Base-by-base conservation (phyloP, 768 basidiomycete species). In the Dentipellis sp. region DNA sequence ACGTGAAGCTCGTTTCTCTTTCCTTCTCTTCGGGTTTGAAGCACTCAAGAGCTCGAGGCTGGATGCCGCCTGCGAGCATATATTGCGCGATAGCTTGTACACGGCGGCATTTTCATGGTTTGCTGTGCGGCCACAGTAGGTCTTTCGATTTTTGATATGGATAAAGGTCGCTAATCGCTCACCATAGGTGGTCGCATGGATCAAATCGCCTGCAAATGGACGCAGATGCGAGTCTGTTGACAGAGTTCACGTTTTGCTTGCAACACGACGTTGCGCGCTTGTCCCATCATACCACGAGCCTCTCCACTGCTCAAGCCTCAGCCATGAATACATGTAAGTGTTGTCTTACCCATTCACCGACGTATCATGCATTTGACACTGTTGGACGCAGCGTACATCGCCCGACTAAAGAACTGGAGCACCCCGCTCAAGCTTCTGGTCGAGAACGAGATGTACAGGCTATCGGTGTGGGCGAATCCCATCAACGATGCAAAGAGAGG, bases 1-100 rank as follows among this genome's bases (percentile, higher is more conserved):
- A 29, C 83, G 94, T 42, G 94, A 98, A 73, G 78, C 85, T 1
- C 82, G 93, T 14, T 95, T 95, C 67, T 86, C 91, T 0, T 84
- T 99, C 67, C 75, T 98, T 16, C 73, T 94, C 3, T 95, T 99
- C 66, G 95, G 91, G 0, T 93, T 98, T 65, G 92, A 97, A 68
- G 82, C 91, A 2, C 70, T 98, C 37, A 88, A 88, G 63, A 92
- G 92, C 63, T 94, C 91, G 10, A 79, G 84, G 59, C 74, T 97
- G 60, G 95, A 98, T 66, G 74, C 82, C 0, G 82, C 82, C 58
- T 87, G 90, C 55, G 94, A 98, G 69, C 78, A 83, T 62, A 64
- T 77, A 19, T 71, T 93, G 35, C 80, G 97, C 42, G 82, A 90
- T 61, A 75, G 75, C 51, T 72, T 99, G 6, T 99, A 93, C 68